Base-by-base conservation (phyloP, 345 rosid genomes). In the Passiflora organensis region DNA sequence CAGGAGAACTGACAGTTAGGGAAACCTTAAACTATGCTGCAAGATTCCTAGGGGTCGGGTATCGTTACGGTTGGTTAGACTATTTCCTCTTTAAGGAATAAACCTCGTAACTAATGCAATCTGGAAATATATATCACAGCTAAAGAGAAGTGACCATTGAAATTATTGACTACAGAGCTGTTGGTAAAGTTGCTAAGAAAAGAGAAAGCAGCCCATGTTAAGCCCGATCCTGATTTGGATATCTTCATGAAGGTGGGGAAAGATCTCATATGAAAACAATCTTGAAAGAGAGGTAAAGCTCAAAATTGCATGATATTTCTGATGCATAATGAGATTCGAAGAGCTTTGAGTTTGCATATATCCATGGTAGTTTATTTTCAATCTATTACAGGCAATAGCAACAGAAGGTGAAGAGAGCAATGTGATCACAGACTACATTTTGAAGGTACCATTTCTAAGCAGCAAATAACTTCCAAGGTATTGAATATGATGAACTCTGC, bases 1-100 rank as follows among this genome's bases (percentile, higher is more conserved):
- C 78, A 0, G 78, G 80, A 6, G 79, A 79, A 55, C 43, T 85
- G 81, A 88, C 96, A 0, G 90, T 85, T 6, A 78, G 90, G 55
- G 94, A 85, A 68, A 85, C 96, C 58, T 63, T 88, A 70, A 71
- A 80, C 62, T 89, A 84, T 58, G 82, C 97, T 0, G 93, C 89
- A 3, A 71, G 97, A 9, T 84, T 89, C 75, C 74, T 80, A 56
- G 69, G 70, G 0, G 66, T 86, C 37, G 95, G 97, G 21, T 71
- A 81, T 0, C 61, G 81, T 18, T 80, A 84, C 58, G 88, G 95
- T 84, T 17, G 46, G 83, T 41, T 19, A 4, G 28, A 44, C 37
- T 36, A 10, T 11, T 22, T 2, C 16, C 20, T 3, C 23, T 12
- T 22, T 34, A 13, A 25, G 32, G 13, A 10, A 50, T 6, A 15